A percentile compares a stretch with the other conserved stretches of the same genome.
Evolutionary conservation across 2,329 filamentous ascomycete species (phyloP).

Genomic region (Lachnellula cervina): DNA sequence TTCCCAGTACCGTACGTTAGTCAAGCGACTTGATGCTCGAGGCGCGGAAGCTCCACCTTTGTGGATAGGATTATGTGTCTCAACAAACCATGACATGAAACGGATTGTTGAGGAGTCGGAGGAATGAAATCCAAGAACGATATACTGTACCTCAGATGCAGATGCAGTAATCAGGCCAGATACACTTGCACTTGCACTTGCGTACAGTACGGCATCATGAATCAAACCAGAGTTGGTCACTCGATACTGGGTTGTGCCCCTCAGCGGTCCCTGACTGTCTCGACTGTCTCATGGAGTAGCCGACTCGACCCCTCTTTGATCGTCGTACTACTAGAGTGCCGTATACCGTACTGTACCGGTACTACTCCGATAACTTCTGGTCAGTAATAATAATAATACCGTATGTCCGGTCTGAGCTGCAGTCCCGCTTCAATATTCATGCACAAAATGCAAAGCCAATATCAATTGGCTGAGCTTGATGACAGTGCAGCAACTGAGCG

Average conservation of each 20-base stretch:
- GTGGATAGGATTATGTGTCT: too few species aligned
- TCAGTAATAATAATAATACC: too few species aligned
- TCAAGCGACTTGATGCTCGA: too few species aligned
- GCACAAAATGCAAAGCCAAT: slow-evolving; percentile 12
- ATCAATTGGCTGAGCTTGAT: slow-evolving; percentile 15
- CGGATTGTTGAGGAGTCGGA: too few species aligned
- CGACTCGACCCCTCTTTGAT: slow-evolving; percentile 5
- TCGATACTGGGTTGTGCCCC: slow-evolving; percentile 6
- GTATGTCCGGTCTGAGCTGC: slow-evolving; percentile 3
- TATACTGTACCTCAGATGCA: too few species aligned
- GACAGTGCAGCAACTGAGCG: slow-evolving; percentile 16
- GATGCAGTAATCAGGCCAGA: slow-evolving; percentile 3
- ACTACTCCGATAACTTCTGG: too few species aligned
- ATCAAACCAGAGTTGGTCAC: slow-evolving; percentile 9
- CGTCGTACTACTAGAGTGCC: too few species aligned
- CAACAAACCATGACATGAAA: not conserved
- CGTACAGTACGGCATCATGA: slow-evolving; percentile 4
- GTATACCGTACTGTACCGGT: too few species aligned
- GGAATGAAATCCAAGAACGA: too few species aligned
- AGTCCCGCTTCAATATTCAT: slow-evolving; percentile 21
- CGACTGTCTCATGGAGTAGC: slow-evolving; percentile 4
- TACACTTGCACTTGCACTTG: not conserved
- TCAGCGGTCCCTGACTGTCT: slow-evolving; percentile 12
- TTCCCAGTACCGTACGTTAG: not conserved
- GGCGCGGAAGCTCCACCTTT: too few species aligned